Percentiles rank a stretch among this genome's conserved stretches.
Evolutionary conservation across 2,329 filamentous ascomycete genomes (phyloP).

Genomic region (Cordyceps javanica): DNA sequence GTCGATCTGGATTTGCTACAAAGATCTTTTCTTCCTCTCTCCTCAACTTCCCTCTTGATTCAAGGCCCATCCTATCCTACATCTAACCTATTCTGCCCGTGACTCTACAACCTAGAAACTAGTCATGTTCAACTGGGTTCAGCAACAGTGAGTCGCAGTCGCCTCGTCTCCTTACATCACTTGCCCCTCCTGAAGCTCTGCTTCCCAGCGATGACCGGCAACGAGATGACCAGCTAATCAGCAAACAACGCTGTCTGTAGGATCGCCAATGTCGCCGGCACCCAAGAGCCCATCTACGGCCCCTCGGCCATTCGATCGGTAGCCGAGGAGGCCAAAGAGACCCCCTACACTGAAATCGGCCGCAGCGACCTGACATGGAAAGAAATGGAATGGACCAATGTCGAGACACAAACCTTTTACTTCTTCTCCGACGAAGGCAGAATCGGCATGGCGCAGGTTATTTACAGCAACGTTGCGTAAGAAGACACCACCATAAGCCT

Average conservation of each 20-base stretch:
- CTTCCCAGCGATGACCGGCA: not conserved
- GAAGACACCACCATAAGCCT: slow-evolving; percentile 23
- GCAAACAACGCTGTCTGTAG: slow-evolving; percentile 29
- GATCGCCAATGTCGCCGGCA: slow-evolving; percentile 79
- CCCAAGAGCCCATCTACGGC: slow-evolving; percentile 93
- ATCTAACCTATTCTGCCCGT: not conserved
- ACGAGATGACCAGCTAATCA: slow-evolving; percentile 17
- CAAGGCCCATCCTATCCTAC: not conserved
- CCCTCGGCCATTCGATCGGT: slow-evolving; percentile 82
- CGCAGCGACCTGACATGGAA: slow-evolving; percentile 79
- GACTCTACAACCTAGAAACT: not conserved
- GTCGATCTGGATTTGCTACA: slow-evolving; percentile 5
- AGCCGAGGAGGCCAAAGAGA: slow-evolving; percentile 69
- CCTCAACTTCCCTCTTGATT: not conserved
- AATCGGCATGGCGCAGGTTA: slow-evolving; percentile 77
- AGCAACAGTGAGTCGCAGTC: slow-evolving; percentile 64
- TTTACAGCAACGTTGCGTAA: slow-evolving; percentile 96
- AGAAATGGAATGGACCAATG: slow-evolving; percentile 73
- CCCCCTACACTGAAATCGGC: slow-evolving; percentile 72
- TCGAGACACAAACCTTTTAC: slow-evolving; percentile 96
- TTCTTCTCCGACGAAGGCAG: slow-evolving; percentile 72
- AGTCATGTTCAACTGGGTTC: slow-evolving; percentile 89
- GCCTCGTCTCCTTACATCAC: not conserved
- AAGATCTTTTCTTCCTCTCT: slow-evolving; percentile 10
- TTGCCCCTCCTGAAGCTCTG: not conserved